Base-by-base conservation (phyloP, 208 protist genomes). In the Jaenimonas drosophilae region DNA sequence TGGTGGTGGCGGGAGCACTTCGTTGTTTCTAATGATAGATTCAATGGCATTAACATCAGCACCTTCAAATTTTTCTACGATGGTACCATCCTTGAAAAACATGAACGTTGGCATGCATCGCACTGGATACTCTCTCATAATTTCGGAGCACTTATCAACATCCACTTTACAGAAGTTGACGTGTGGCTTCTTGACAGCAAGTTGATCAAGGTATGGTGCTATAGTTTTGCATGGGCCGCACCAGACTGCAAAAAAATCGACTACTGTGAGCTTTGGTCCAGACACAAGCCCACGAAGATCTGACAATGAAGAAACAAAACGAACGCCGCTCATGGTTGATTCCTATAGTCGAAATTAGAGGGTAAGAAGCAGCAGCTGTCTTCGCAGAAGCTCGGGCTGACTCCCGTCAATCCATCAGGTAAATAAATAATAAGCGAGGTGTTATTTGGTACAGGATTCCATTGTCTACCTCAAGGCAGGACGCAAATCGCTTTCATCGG, bases 231-330 rank as follows among this genome's bases (percentile, higher is more conserved):
- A 88, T 7, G 79, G 75, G 2, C 71, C 68, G 43, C 75, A 85
- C 79, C 75, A 88, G 1, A 68, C 66, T 19, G 75, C 75, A 52
- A 76, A 82, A 51, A 88, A 88, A 51, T 85, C 72, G 25, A 85
- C 75, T 5, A 88, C 79, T 2, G 72, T 80, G n/a, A 84, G 49
- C 16, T 66, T 67, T 0, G 68, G 59, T 28, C 76, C 52, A 26
- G 38, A 20, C 7, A 75, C 38, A n/a, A 84, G 34, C 20, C 31
- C 37, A 30, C 62, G 39, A 7, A 84, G 60, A 57, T 83, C 70
- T 2, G 59, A 31, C 14, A 84, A 43, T 0, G 60, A 56, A 1
- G 58, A 44, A 19, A 79, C 46, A 1, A 54, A 30, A 26, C 49
- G 39, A 39, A 51, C 31, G n/a, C n/a, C n/a, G n/a, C n/a, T n/a